These are phyloP conservation scores for Dictyostelium citrinum DNA, from an alignment of 78 protist genomes.

Conservation along the genomic window DNA sequence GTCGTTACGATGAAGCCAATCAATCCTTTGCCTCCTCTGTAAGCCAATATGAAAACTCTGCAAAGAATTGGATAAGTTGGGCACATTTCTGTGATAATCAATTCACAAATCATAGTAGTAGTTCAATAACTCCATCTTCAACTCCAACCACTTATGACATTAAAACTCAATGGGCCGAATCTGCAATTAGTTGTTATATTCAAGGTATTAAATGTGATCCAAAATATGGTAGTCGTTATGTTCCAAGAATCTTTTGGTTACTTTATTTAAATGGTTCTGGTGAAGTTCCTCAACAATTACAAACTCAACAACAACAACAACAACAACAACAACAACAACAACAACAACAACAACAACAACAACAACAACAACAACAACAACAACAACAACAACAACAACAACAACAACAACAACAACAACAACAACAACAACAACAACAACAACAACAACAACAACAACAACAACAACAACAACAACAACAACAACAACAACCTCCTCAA, in stretches of 20 bases:
- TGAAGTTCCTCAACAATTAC: conserved; percentile 35
- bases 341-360: neutral
- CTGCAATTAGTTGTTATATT: conserved; percentile 41
- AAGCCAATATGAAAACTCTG: conserved; percentile 54
- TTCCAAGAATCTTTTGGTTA: conserved; percentile 58
- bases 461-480: neutral
- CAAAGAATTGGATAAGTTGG: conserved; percentile 84
- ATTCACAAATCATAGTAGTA: conserved; percentile 11
- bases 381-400: neutral
- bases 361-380: neutral
- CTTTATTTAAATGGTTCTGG: conserved; percentile 53
- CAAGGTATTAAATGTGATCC: conserved; percentile 64
- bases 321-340: neutral
- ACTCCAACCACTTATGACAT: conserved; percentile 1
- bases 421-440: neutral
- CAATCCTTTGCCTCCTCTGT: conserved; percentile 76
- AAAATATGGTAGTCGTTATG: neutral
- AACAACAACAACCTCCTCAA: neutral
- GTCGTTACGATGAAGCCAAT: conserved; percentile 78
- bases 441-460: neutral
- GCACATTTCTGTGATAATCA: conserved; percentile 83
- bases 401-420: neutral
- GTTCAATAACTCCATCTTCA: neutral
- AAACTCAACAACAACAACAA: neutral
- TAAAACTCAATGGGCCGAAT: conserved; percentile 63